phyloP scores from a whole-genome alignment of 2,329 filamentous ascomycete genomes.

The Davidsoniella neocaledoniae region DNA sequence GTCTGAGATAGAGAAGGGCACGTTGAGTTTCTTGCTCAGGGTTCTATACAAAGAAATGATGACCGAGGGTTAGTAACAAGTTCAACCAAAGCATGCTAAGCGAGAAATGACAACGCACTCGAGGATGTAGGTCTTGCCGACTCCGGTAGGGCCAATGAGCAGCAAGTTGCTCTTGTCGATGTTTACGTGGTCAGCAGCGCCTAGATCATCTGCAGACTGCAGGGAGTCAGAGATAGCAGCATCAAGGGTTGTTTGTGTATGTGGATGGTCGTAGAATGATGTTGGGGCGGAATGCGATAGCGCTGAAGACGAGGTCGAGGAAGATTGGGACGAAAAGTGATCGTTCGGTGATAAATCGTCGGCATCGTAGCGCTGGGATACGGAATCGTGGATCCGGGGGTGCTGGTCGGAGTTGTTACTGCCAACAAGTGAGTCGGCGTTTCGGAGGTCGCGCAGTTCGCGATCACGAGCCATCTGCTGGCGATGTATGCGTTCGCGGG shows the following conservation, averaged over 20 bases:
- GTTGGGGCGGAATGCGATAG: not conserved
- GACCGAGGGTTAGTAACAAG: no score
- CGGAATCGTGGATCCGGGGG: slow-evolving; percentile 3
- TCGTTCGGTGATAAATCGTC: slow-evolving; percentile 17
- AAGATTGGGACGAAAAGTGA: not conserved
- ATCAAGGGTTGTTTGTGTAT: slow-evolving; percentile 6
- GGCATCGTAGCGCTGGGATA: slow-evolving; percentile 4
- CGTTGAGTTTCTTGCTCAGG: slow-evolving; percentile 77
- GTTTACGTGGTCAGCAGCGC: slow-evolving; percentile 37
- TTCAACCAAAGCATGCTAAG: not conserved
- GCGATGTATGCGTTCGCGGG: slow-evolving; percentile 48
- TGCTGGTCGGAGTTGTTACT: slow-evolving; percentile 13
- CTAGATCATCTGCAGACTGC: slow-evolving; percentile 31
- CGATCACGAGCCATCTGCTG: slow-evolving; percentile 57
- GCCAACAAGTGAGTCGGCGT: slow-evolving; percentile 4
- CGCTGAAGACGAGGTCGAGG: not conserved
- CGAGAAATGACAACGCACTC: slow-evolving; percentile 28
- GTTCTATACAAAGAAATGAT: slow-evolving; percentile 39
- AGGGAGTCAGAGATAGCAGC: slow-evolving; percentile 23
- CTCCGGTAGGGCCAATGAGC: slow-evolving; percentile 78
- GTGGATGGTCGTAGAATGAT: not conserved
- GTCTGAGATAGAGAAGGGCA: slow-evolving; percentile 89
- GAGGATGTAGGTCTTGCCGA: slow-evolving; percentile 91
- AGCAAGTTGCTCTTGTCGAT: slow-evolving; percentile 94
- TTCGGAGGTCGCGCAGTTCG: slow-evolving; percentile 21